Evolutionary conservation across 768 basidiomycete species (phyloP), one percentile per base, ranked within the genome.

Genomic region (Tephrocybe rancida): DNA sequence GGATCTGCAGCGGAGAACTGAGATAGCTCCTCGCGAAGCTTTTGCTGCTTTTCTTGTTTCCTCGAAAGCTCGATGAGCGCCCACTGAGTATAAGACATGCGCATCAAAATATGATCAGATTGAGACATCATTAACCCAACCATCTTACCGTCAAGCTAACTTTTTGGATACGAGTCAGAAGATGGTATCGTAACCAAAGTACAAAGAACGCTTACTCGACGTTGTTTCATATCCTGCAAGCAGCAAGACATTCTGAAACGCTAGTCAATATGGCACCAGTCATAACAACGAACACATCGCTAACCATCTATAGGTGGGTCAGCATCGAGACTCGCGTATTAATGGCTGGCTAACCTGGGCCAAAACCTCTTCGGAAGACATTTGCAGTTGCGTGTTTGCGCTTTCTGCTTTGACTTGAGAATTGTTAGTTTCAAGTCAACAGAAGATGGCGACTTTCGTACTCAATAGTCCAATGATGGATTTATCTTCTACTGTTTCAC

Each of bases 191-290:
- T 21, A 27, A 29, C 7, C 35, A n/a, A n/a, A n/a, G 24, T 27
- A 22, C 14, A 42, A 22, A n/a, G 18, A 26, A 30, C 18, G 65
- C 74, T 44, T 56, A 78, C 77, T 73, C 0, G 77, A 77, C 2
- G 81, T 83, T 3, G 82, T 83, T 65, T 83, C 82, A 48, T 83
- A 84, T 32, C 74, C 75, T 27, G 75, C 75, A 29, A 75, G 44
- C 1, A 77, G 48, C 1, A 76, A 58, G 3, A 71, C 66, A 48
- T 73, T 74, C 73, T 73, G 39, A 14, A 26, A 3, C n/a, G n/a
- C 7, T 37, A 16, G 25, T 26, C 18, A 9, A 34, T 19, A 25
- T 25, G 29, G 21, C 8, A 49, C 35, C 16, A 7, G 1, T 11
- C 18, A 24, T 11, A 51, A 18, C 18, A 24, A 44, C 16, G 19